phyloP scores from a whole-genome alignment of 306 rosid genomes.

The Cucurbita maxima region DNA sequence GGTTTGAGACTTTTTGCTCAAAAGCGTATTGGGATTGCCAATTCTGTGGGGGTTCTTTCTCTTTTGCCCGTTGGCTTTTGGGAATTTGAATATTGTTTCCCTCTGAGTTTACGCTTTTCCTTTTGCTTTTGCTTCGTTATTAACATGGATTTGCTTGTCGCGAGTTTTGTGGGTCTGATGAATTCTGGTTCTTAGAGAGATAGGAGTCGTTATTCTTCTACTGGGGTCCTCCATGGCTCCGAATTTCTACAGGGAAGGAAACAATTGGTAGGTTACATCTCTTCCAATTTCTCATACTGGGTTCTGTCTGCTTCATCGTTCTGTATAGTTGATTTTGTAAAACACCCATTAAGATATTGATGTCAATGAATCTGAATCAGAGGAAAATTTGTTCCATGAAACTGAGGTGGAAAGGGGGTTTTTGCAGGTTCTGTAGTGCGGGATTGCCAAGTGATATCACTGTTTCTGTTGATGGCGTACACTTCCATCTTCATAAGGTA shows the following conservation, averaged over 20 bases:
- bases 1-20: background rate
- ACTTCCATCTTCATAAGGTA: conserved; percentile 85
- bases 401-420: background rate
- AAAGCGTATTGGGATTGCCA: background rate
- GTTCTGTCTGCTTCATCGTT: background rate
- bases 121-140: background rate
- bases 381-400: background rate
- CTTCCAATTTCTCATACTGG: background rate
- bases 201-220: background rate
- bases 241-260: conserved; percentile 60
- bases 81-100: conserved; percentile 5
- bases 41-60: background rate
- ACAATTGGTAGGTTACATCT: conserved; percentile 37
- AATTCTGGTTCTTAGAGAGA: conserved; percentile 25
- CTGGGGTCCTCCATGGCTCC: conserved; percentile 56
- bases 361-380: background rate
- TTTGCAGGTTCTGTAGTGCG: conserved; percentile 50
- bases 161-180: conserved; percentile 21
- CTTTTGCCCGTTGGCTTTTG: conserved; percentile 3
- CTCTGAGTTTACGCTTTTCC: background rate
- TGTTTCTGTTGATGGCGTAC: conserved; percentile 38
- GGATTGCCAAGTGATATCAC: conserved; percentile 61
- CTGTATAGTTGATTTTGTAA: background rate
- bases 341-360: background rate
- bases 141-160: background rate